Base-by-base conservation (phyloP, 148 eudicot species). In the Amaranthus cruentus region DNA sequence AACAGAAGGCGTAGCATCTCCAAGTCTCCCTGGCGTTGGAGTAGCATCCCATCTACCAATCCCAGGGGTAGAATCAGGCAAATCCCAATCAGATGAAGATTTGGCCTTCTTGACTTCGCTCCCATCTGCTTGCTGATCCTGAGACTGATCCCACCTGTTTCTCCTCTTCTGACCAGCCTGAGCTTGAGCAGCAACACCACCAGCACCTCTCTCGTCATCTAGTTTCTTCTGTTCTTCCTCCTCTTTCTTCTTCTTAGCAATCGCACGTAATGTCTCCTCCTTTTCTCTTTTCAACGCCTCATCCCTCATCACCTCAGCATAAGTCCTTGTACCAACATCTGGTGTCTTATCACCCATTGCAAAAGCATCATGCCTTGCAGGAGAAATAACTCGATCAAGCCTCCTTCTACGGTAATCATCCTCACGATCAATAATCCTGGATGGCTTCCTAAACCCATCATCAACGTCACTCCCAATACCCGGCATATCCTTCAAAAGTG, bases 31-130 rank as follows among this genome's bases (percentile, higher is more conserved):
- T 0, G 98, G 97, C 2, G 98, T 93, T 2, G 98, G 98, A 9
- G 97, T 91, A 1, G 97, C 95, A 83, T 93, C 98, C 97, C 98
- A 91, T 70, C 97, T 78, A 7, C 98, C 98, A 77, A 93, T 88
- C 38, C 98, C 98, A 0, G 97, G 97, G 7, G 97, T 91, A 2
- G 98, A 93, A 82, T 93, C 97, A 0, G 98, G 97, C 85, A 87
- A 51, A 76, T 94, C 98, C 98, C 98, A 94, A 77, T 91, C 98
- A 0, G 98, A 94, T 0, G 86, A 83, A 9, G 88, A 65, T 51
- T 93, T 91, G 0, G 95, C 82, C 80, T 94, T 94, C 85, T 94
- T 94, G 0, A 72, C 77, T 2, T 54, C 87, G 9, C 73, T 81
- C 18, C 61, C 73, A 0, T 89, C 82, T 7, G 18, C 87, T 60